These are phyloP conservation scores for Gossypium ekmanianum DNA, from an alignment of 345 rosid genomes.

Conservation along the genomic window DNA sequence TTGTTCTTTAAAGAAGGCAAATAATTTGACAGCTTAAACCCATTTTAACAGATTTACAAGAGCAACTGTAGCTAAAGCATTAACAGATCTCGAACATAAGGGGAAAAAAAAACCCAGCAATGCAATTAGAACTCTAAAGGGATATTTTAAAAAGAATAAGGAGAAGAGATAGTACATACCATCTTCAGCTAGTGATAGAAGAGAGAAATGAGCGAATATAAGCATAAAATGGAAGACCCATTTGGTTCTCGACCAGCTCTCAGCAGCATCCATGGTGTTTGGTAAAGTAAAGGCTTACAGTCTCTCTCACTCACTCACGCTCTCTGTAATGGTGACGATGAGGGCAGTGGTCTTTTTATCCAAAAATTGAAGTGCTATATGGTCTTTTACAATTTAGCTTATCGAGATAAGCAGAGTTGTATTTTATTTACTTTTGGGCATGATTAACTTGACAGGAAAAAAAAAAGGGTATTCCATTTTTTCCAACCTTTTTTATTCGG, in stretches of 20 bases:
- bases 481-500: not conserved
- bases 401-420: not conserved
- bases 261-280: slow-evolving; percentile 30
- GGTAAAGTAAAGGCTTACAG: not conserved
- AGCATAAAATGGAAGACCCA: slow-evolving; percentile 38
- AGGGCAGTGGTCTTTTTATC: slow-evolving; percentile 38
- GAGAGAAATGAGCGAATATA: slow-evolving; percentile 34
- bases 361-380: slow-evolving; percentile 33
- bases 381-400: slow-evolving; percentile 12
- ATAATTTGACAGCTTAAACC: not conserved
- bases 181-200: slow-evolving; percentile 51
- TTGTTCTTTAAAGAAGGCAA: not conserved
- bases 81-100: slow-evolving; percentile 29
- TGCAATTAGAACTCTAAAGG: not conserved
- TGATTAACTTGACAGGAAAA: not conserved
- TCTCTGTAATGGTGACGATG: slow-evolving; percentile 22
- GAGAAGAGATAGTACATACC: slow-evolving; percentile 39
- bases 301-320: not conserved
- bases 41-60: not conserved
- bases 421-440: not conserved
- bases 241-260: slow-evolving; percentile 29
- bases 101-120: slow-evolving; percentile 4
- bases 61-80: not conserved
- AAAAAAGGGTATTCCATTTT: not conserved
- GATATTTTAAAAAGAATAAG: not conserved